phyloP scores from a whole-genome alignment of 257 asterid species.

The Nicotiana tabacum region DNA sequence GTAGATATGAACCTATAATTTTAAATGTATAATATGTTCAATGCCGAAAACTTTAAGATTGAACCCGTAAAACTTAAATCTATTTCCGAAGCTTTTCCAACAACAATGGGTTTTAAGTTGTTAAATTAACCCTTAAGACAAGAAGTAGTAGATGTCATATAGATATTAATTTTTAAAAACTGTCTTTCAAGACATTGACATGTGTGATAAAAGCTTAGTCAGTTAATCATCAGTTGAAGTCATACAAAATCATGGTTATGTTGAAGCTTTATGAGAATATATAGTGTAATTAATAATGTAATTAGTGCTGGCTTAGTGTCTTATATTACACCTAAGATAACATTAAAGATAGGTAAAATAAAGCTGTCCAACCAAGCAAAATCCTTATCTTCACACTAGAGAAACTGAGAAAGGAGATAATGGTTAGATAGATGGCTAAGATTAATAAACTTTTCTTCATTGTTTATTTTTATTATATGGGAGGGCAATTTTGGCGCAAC shows the following conservation, averaged over 20 bases:
- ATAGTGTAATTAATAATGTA: neutral
- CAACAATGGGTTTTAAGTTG: neutral
- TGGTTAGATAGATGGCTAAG: slow-evolving; percentile 10
- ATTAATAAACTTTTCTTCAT: neutral
- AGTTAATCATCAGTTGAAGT: neutral
- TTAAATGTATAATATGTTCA: no score
- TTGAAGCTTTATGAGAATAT: neutral
- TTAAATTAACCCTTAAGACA: neutral
- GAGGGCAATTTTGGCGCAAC: neutral
- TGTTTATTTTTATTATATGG: neutral
- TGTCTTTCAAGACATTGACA: neutral
- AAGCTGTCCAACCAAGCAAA: slow-evolving; percentile 12
- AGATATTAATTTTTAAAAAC: neutral
- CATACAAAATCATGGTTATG: neutral
- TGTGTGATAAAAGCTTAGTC: slow-evolving; percentile 3
- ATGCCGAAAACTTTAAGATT: rapidly evolving
- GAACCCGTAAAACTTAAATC: no score
- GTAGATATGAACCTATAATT: no score
- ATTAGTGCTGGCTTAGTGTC: neutral
- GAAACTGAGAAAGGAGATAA: slow-evolving; percentile 11
- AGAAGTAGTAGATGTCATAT: neutral
- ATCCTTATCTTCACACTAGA: slow-evolving; percentile 22
- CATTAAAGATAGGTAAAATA: slow-evolving; percentile 10
- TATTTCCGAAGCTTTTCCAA: no score
- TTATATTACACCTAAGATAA: slow-evolving; percentile 5